Percentiles rank a stretch among this genome's conserved stretches.
Evolutionary conservation across 768 basidiomycete genomes (phyloP).

Genomic region (Fibroporia radiculosa): DNA sequence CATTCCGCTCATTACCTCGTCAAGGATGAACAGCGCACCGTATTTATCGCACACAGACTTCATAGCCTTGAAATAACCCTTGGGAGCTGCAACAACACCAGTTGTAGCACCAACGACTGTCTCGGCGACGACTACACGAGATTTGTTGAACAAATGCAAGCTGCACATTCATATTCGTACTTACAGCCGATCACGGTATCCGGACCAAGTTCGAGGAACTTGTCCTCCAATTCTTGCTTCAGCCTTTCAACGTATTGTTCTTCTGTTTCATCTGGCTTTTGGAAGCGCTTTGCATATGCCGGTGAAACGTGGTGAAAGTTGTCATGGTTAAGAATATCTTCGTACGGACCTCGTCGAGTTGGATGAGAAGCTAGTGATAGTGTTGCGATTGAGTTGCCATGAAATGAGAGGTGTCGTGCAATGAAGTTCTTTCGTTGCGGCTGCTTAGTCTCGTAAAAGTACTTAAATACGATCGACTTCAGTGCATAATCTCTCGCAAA

Average conservation of each 20-base stretch:
- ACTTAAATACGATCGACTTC: slow-evolving; percentile 33
- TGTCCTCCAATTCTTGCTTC: slow-evolving; percentile 74
- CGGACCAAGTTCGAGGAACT: slow-evolving; percentile 76
- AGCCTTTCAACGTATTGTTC: slow-evolving; percentile 75
- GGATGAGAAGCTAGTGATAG: slow-evolving; percentile 65
- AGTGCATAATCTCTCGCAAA: not conserved
- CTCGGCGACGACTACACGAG: slow-evolving; percentile 68
- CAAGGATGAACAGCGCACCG: slow-evolving; percentile 71
- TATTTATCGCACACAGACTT: slow-evolving; percentile 74
- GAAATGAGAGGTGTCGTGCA: slow-evolving; percentile 70
- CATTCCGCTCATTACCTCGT: slow-evolving; percentile 93
- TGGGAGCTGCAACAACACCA: slow-evolving; percentile 68
- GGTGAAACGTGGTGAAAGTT: slow-evolving; percentile 85
- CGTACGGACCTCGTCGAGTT: slow-evolving; percentile 59
- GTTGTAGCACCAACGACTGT: slow-evolving; percentile 85
- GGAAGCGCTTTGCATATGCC: slow-evolving; percentile 78
- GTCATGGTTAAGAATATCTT: slow-evolving; percentile 49
- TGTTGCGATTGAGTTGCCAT: slow-evolving; percentile 75
- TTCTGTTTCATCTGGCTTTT: slow-evolving; percentile 59
- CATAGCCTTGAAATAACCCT: slow-evolving; percentile 83
- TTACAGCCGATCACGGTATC: slow-evolving; percentile 77
- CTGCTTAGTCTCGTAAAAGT: slow-evolving; percentile 64
- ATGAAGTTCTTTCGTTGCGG: slow-evolving; percentile 71
- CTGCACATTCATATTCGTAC: slow-evolving; percentile 19
- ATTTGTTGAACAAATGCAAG: not conserved